Conservation (phyloP, 108 stramenopile species). For the Fragilaria crotonensis region DNA sequence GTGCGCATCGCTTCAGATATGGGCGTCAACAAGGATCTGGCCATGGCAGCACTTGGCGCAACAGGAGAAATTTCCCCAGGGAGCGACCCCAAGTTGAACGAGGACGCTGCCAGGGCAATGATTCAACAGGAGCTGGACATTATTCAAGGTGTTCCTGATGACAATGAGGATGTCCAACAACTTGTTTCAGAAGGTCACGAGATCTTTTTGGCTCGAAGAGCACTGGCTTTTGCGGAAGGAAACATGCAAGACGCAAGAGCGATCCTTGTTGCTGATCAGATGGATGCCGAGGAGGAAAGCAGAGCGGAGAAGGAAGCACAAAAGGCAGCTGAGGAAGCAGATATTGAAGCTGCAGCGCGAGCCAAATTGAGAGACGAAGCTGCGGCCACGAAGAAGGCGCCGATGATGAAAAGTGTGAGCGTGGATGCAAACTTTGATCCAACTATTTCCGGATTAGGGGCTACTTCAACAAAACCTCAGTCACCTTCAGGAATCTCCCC, state of each 20-base stretch:
- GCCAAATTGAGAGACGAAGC: conserved; percentile 9
- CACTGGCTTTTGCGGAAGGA: conserved; percentile 74
- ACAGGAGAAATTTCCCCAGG: conserved; percentile 28
- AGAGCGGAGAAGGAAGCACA: conserved; percentile 16
- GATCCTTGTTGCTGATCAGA: conserved; percentile 75
- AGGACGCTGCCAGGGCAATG: conserved; percentile 54
- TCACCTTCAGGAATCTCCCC: conserved; percentile 4
- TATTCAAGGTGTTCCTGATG: conserved; percentile 47
- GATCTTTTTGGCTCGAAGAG: conserved; percentile 49
- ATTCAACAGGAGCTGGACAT: conserved; percentile 63
- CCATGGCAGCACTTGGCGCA: conserved; percentile 66
- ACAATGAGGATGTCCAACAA: conserved; percentile 48
- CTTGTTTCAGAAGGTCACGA: conserved; percentile 65
- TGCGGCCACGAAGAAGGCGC: conserved; percentile 7
- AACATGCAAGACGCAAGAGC: conserved; percentile 75
- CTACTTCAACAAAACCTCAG: conserved; percentile 10
- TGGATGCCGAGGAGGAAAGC: conserved; percentile 60
- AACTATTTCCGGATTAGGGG: conserved; percentile 20
- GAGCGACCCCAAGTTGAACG: conserved; percentile 33
- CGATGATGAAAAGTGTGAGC: conserved; percentile 36
- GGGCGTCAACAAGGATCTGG: conserved; percentile 50
- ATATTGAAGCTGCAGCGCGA: conserved; percentile 14
- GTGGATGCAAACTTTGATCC: conserved; percentile 77
- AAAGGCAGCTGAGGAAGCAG: conserved; percentile 16
- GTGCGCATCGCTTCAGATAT: conserved; percentile 42